Evolutionary conservation across 2,329 filamentous ascomycete genomes (phyloP).

Genomic region (Aspergillaceae sp.): DNA sequence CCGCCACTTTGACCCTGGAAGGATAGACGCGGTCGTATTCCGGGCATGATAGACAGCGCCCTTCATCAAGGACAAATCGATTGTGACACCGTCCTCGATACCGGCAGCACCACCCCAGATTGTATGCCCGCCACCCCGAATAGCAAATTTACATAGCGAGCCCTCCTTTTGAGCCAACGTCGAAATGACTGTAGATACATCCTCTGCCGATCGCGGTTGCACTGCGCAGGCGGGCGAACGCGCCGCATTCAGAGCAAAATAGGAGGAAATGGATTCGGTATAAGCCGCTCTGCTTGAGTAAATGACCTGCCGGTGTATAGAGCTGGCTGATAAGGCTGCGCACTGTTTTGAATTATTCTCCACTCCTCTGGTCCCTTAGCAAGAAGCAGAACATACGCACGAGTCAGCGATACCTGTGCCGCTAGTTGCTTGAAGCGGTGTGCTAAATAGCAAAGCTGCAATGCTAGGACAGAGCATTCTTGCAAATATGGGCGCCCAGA

Average conservation of each 20-base stretch:
- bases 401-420: background rate
- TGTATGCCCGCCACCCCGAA: constrained; percentile 40
- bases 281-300: constrained; percentile 12
- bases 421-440: background rate
- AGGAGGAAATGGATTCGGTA: constrained; percentile 11
- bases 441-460: background rate
- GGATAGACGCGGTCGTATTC: constrained; percentile 7
- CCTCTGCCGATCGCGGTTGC: constrained; percentile 13
- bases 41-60: constrained; percentile 10
- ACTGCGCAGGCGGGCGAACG: constrained; percentile 17
- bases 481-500: background rate
- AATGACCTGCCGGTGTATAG: constrained; percentile 10
- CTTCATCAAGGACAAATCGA: constrained; percentile 28
- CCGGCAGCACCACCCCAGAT: constrained; percentile 33
- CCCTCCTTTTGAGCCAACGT: constrained; percentile 5
- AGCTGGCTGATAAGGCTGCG: constrained; percentile 2
- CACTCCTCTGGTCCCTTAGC: no score
- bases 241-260: constrained; percentile 17
- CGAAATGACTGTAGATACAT: constrained; percentile 16
- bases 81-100: constrained; percentile 35
- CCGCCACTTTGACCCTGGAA: constrained; percentile 13
- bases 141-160: constrained; percentile 13
- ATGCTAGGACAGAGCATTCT: background rate
- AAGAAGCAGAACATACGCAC: background rate
- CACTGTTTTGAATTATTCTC: constrained; percentile 3